phyloP scores from a whole-genome alignment of 2,329 filamentous ascomycete species.

The Diaporthe ilicicola region DNA sequence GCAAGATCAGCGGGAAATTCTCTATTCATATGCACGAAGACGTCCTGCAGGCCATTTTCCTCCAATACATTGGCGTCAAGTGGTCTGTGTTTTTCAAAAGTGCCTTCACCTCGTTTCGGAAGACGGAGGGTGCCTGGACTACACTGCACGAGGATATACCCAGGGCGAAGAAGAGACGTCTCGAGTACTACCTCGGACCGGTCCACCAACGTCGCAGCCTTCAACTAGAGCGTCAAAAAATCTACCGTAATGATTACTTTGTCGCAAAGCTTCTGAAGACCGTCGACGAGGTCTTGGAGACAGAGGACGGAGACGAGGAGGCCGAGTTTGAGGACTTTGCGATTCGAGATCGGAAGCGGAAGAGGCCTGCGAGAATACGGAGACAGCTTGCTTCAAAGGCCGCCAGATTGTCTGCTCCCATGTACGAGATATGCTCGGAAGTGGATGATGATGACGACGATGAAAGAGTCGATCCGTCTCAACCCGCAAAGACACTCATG shows the following conservation, averaged over 20 bases:
- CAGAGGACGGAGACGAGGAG: conserved; percentile 49
- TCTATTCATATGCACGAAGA: conserved; percentile 62
- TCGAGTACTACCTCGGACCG: conserved; percentile 49
- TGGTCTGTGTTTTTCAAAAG: conserved; percentile 55
- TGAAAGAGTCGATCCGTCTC: not conserved
- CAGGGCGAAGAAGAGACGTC: conserved; percentile 40
- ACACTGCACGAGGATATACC: conserved; percentile 42
- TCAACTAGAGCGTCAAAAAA: conserved; percentile 41
- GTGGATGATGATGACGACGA: conserved; percentile 35
- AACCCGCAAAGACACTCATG: conserved; percentile 45
- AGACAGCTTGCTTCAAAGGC: conserved; percentile 44
- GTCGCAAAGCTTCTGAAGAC: conserved; percentile 51
- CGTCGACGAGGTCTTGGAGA: conserved; percentile 37
- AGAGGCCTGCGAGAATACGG: conserved; percentile 37
- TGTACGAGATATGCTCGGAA: conserved; percentile 32
- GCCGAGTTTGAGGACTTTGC: conserved; percentile 41
- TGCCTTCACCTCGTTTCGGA: conserved; percentile 44
- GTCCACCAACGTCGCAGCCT: conserved; percentile 35
- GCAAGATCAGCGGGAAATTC: conserved; percentile 59
- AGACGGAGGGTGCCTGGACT: conserved; percentile 47
- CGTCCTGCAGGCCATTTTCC: conserved; percentile 58
- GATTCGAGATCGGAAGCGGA: not conserved
- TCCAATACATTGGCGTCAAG: conserved; percentile 58
- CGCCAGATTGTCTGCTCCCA: no score
- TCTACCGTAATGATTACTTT: conserved; percentile 53